Conservation (phyloP, 306 rosid species). For the Lithocarpus polystachyus region DNA sequence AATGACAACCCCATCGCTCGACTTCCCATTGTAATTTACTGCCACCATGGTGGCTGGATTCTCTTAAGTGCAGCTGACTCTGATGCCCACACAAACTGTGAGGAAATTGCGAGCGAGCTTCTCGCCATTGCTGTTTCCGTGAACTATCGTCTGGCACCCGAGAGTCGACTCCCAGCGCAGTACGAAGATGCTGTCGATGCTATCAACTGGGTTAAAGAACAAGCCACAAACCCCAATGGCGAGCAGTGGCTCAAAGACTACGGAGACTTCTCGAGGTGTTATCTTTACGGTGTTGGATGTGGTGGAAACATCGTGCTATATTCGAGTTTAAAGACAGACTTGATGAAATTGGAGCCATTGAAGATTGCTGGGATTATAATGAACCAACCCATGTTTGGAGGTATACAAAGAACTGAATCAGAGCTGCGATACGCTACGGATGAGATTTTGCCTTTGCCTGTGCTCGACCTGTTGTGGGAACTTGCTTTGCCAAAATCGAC, state of each 20-base stretch:
- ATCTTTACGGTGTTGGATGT: conserved; percentile 44
- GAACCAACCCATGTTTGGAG: conserved; percentile 80
- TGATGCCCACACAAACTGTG: conserved; percentile 15
- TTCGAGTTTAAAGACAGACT: conserved; percentile 1
- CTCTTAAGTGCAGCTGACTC: conserved; percentile 1
- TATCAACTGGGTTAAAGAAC: conserved; percentile 43
- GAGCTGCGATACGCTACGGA: conserved; percentile 58
- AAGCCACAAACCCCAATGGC: conserved; percentile 25
- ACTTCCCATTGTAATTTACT: conserved; percentile 46
- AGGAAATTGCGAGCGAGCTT: conserved; percentile 16
- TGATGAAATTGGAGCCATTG: conserved; percentile 29
- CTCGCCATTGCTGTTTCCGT: conserved; percentile 51
- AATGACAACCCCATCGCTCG: conserved; percentile 51
- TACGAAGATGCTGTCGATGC: conserved; percentile 42
- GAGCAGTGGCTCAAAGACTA: conserved; percentile 61
- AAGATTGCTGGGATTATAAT: conserved; percentile 48
- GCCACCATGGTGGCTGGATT: conserved; percentile 57
- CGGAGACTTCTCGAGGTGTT: conserved; percentile 62
- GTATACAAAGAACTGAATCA: conserved; percentile 43
- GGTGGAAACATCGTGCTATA: conserved; percentile 63
- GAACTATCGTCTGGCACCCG: conserved; percentile 43
- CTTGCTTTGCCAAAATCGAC: conserved; percentile 43
- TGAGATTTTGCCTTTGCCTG: conserved; percentile 51
- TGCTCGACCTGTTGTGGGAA: conserved; percentile 62
- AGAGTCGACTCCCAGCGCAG: conserved; percentile 44